A percentile compares a stretch with the other conserved stretches of the same genome.
These are phyloP conservation scores for Claviceps pusilla DNA, from an alignment of 2,329 filamentous ascomycete species.

Conservation along the genomic window DNA sequence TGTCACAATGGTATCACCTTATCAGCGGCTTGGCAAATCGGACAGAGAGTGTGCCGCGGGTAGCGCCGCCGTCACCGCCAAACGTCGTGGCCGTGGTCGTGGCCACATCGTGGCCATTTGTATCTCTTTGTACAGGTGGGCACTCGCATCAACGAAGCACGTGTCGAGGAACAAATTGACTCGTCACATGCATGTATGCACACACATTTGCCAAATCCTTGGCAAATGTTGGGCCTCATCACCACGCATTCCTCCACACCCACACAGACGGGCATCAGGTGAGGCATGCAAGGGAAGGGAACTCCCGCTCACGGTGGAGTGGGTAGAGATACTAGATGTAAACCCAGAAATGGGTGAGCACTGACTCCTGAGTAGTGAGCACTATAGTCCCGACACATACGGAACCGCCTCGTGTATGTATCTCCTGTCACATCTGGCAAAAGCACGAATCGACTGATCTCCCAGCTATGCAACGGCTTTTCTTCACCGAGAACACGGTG, in stretches of 20 bases:
- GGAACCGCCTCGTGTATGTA: not conserved
- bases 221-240: not conserved
- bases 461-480: not conserved
- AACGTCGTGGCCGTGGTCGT: not conserved
- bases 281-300: constrained; percentile 2
- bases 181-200: not conserved
- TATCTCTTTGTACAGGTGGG: too few species aligned
- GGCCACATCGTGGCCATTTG: too few species aligned
- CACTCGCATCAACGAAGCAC: not conserved
- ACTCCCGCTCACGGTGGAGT: constrained; percentile 2
- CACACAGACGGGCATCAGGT: not conserved
- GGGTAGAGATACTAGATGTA: not conserved
- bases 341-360: not conserved
- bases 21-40: not conserved
- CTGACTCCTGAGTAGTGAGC: too few species aligned
- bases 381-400: too few species aligned
- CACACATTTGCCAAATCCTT: not conserved
- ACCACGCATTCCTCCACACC: not conserved
- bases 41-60: not conserved
- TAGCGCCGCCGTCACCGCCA: not conserved
- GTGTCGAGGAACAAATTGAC: not conserved
- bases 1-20: not conserved
- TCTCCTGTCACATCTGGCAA: not conserved
- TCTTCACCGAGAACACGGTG: not conserved
- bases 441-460: not conserved